Evolutionary conservation across 1,284 basidiomycete species (phyloP).

Genomic region (Ganoderma meredithae): DNA sequence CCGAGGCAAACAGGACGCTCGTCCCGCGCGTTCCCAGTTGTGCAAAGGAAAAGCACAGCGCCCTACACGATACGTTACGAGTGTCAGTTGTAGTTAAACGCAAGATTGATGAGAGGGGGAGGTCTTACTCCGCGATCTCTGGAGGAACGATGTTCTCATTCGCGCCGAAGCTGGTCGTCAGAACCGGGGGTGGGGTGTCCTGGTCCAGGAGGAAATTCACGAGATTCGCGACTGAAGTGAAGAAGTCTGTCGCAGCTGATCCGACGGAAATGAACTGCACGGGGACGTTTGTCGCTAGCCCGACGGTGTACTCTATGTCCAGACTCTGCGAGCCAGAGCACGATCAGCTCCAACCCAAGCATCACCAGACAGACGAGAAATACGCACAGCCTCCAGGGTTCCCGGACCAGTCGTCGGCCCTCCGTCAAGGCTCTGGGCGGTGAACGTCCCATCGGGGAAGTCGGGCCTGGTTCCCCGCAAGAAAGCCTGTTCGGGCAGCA

Average conservation of each 20-base stretch:
- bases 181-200: slow-evolving; percentile 40
- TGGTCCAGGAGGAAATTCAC: slow-evolving; percentile 39
- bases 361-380: not conserved
- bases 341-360: no score
- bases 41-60: slow-evolving; percentile 64
- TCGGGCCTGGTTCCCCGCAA: not conserved
- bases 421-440: not conserved
- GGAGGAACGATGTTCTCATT: slow-evolving; percentile 53
- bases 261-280: slow-evolving; percentile 28
- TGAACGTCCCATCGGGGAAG: not conserved
- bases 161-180: slow-evolving; percentile 55
- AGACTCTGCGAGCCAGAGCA: slow-evolving; percentile 45
- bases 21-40: slow-evolving; percentile 69
- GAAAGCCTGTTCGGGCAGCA: not conserved
- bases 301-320: slow-evolving; percentile 69
- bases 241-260: slow-evolving; percentile 21
- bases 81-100: not conserved
- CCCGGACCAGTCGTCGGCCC: slow-evolving; percentile 5
- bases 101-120: not conserved
- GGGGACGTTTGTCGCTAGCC: slow-evolving; percentile 58
- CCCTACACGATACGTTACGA: slow-evolving; percentile 30
- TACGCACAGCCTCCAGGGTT: slow-evolving; percentile 16
- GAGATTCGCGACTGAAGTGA: slow-evolving; percentile 38
- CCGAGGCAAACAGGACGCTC: slow-evolving; percentile 66
- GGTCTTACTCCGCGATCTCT: slow-evolving; percentile 60